These are phyloP conservation scores for Vitis hybrid DNA, from an alignment of 177 flowering plant species.

Conservation along the genomic window DNA sequence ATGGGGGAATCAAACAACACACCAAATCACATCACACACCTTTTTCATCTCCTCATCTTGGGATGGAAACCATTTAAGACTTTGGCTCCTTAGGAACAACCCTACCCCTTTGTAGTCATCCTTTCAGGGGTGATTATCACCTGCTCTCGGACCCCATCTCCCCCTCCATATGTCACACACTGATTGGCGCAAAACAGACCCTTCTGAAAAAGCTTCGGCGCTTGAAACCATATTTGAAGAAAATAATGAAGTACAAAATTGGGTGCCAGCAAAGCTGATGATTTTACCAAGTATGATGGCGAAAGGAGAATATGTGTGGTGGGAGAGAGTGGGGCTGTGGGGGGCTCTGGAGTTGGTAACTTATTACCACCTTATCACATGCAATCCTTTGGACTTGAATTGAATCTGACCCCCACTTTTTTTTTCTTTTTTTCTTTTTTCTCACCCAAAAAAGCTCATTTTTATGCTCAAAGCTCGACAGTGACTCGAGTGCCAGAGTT, in stretches of 20 bases:
- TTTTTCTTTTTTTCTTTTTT: background rate
- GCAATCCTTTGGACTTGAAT: background rate
- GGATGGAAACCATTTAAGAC: background rate
- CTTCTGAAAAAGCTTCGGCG: too few species aligned
- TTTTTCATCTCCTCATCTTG: background rate
- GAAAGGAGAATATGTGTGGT: background rate
- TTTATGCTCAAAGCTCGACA: slow-evolving; percentile 1
- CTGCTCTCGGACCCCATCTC: too few species aligned
- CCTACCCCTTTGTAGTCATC: too few species aligned
- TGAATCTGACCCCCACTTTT: background rate
- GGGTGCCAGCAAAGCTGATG: too few species aligned
- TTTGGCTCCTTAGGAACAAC: too few species aligned
- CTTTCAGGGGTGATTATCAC: too few species aligned
- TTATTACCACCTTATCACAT: background rate
- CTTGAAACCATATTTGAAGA: too few species aligned
- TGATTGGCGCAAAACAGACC: too few species aligned
- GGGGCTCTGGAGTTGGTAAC: background rate
- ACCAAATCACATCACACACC: slow-evolving; percentile 11
- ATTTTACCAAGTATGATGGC: too few species aligned
- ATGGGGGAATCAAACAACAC: too few species aligned
- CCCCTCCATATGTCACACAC: too few species aligned
- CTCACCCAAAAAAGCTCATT: background rate
- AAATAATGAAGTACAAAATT: too few species aligned
- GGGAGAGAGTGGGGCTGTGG: background rate
- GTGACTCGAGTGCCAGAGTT: slow-evolving; percentile 10